Evolutionary conservation across 352 stramenopile genomes (phyloP), one percentile per base, ranked within the genome.

Genomic region (Globisporangium canariense): DNA sequence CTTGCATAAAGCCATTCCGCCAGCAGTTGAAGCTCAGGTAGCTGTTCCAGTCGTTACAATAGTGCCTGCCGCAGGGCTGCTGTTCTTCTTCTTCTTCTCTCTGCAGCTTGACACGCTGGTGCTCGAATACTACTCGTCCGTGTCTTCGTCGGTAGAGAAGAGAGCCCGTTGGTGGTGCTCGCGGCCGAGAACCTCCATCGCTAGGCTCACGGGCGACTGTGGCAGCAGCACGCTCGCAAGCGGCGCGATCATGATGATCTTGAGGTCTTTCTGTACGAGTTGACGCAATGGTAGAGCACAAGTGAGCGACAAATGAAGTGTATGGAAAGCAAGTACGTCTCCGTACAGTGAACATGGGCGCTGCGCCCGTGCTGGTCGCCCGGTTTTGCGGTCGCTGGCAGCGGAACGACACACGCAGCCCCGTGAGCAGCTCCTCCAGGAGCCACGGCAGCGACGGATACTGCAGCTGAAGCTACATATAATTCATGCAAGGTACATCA

Each of bases 381-480:
- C 63, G 73, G 50, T 73, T 55, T 34, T 72, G 50, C 25, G 61
- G 70, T 36, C 66, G 74, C 53, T 85, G 74, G 52, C 75, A 81
- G 60, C 65, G 74, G 69, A 89, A 84, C 18, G 67, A 68, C 36
- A 90, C 64, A 49, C 59, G 76, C 22, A 88, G 69, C 38, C 81
- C 81, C 22, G 81, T 60, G 36, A 90, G 59, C 20, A 90, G 55
- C 41, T 88, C 73, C 25, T 85, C 75, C 1, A 90, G 66, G 20
- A 84, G 58, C 30, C 66, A 70, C 58, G 69, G 68, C 38, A 89
- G 64, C 38, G 40, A 56, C 3, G 78, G 78, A 56, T 85, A 67
- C 58, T 80, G 74, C 0, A 40, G 45, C 9, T 79, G 52, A 8
- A 87, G 50, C 65, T 84, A 9, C 41, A 47, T 8, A 47, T 4